Base-by-base conservation (phyloP, 2,329 filamentous ascomycete species). In the Seiridium cupressi region DNA sequence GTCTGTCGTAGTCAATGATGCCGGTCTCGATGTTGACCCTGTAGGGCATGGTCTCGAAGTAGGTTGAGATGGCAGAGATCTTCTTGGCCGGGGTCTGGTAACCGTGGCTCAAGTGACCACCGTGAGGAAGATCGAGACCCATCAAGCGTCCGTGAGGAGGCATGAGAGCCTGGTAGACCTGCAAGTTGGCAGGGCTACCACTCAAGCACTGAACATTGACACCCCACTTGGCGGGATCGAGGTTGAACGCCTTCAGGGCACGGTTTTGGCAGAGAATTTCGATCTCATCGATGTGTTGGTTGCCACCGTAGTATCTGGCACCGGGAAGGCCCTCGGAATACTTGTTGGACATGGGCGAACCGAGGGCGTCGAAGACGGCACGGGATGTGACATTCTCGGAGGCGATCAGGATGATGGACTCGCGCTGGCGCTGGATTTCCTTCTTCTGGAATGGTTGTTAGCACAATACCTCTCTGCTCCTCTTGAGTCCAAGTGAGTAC, bases 321-420 rank as follows among this genome's bases (percentile, higher is more conserved):
- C 95, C 95, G 68, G 95, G 95, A 79, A 97, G 97, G 67, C 95
- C 95, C 84, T 99, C 95, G 18, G 93, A 97, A 87, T 99, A 99
- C 84, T 99, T 99, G 87, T 99, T 97, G 79, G 91, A 92, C 91
- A 95, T 96, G 77, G 91, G 90, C 61, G 89, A 93, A 72, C 95
- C 95, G 67, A 99, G 88, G 62, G 95, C 95, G 81, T 99, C 93
- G 82, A 97, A 97, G 73, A 99, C 95, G 72, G 95, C 93, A 70
- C 93, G 93, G 64, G 95, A 99, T 61, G 95, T 99, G 80, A 99
- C 93, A 84, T 99, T 99, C 84, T 99, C 95, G 60, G 95, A 98
- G 73, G 95, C 94, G 72, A 99, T 99, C 76, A 99, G 89, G 74
- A 98, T 92, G 79, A 99, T 96, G 71, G 93, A 98, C 85, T 99